Base-by-base conservation (phyloP, 306 rosid genomes). In the Cicer arietinum region DNA sequence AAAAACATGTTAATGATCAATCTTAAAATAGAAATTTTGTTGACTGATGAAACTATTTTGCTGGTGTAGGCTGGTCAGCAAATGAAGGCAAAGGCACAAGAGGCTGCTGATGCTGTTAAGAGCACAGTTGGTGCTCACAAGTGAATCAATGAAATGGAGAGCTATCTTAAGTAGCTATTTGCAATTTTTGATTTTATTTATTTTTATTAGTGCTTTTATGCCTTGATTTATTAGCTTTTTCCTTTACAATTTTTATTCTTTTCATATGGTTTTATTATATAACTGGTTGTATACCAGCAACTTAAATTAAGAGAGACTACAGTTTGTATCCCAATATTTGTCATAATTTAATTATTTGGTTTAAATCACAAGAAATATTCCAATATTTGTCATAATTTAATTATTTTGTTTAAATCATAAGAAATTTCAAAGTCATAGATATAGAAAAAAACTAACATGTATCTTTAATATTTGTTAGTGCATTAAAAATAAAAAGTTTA, bases 11-110 rank as follows among this genome's bases (percentile, higher is more conserved):
- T 40, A 40, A 14, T 61, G 10, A 41, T 63, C 7, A 40, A 41
- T 40, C 16, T 63, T 63, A 9, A 8, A 40, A 8, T 56, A 6
- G 10, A 10, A 56, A 52, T 50, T 40, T n/a, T 18, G 25, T 0
- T 73, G n/a, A 22, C 7, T 64, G 10, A 43, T 64, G 61, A 30
- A 42, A 1, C 5, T 73, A 14, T n/a, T 48, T 66, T 57, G 42
- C 12, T 69, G 2, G 35, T 82, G 74, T 71, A 88, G 89, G 80
- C 75, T 70, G 82, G 85, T 14, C 58, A 80, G 73, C 87, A 88
- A 51, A 43, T 70, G 68, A 37, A 77, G 69, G 77, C 22, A 57
- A 43, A 51, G 73, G 77, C 82, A 72, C 82, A 77, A 44, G 80
- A 2, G 0, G 71, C 71, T 50, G 79, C 73, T 67, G 82, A 77